These are phyloP conservation scores for Mortierella sp. DNA, from an alignment of 371 early-diverging fungal genomes.

Conservation along the genomic window DNA sequence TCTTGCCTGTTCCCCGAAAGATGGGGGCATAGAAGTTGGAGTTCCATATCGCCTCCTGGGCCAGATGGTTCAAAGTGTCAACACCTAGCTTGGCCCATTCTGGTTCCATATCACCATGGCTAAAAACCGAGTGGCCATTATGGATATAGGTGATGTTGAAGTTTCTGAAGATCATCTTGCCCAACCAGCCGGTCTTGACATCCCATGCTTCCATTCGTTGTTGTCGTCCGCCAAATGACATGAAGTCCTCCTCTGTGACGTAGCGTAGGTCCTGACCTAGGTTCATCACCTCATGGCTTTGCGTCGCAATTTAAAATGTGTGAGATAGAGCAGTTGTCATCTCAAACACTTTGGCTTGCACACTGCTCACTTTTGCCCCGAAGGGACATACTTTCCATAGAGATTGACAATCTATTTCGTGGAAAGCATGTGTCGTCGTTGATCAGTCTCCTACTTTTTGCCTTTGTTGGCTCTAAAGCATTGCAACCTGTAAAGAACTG, in stretches of 20 bases:
- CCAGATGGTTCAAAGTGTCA: constrained; percentile 67
- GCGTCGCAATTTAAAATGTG: no score
- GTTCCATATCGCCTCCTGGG: constrained; percentile 57
- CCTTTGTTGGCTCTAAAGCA: no score
- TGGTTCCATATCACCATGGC: constrained; percentile 79
- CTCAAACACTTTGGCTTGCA: no score
- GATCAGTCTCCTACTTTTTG: no score
- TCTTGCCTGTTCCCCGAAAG: no score
- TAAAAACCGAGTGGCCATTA: constrained; percentile 71
- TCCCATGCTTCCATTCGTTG: constrained; percentile 68
- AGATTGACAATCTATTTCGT: constrained; percentile 35
- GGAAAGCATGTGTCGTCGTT: no score
- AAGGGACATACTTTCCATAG: constrained; percentile 38
- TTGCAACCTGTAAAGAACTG: neutral
- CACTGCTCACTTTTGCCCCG: no score
- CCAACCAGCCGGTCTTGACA: constrained; percentile 72
- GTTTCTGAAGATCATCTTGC: constrained; percentile 60
- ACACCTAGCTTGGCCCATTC: constrained; percentile 62
- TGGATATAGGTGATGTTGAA: constrained; percentile 72
- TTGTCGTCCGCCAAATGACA: constrained; percentile 70
- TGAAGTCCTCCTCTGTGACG: constrained; percentile 72
- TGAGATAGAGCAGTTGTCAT: no score
- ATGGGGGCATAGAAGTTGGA: constrained; percentile 39
- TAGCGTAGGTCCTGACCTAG: constrained; percentile 74
- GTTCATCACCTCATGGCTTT: constrained; percentile 87